phyloP scores from a whole-genome alignment of 345 rosid genomes.

The Salix purpurea region DNA sequence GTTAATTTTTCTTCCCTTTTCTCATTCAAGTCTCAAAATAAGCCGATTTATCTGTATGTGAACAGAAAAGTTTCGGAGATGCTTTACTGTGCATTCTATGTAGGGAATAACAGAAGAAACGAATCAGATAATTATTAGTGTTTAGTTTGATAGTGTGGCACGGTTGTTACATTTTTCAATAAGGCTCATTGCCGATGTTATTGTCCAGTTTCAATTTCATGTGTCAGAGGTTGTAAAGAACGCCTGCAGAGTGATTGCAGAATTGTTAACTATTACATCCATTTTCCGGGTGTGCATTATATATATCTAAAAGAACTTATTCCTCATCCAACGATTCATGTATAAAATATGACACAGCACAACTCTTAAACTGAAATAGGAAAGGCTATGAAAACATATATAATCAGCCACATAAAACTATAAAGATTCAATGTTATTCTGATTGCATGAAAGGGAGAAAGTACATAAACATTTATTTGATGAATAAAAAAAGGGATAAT shows the following conservation, averaged over 20 bases:
- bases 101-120: constrained; percentile 29
- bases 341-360: too few relatives aligned
- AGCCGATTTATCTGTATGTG: constrained; percentile 31
- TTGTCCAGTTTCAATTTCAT: neutral
- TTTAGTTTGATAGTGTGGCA: constrained; percentile 30
- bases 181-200: constrained; percentile 16
- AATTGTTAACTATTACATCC: neutral
- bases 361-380: too few relatives aligned
- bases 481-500: neutral
- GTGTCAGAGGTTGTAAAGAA: neutral
- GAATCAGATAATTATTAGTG: constrained; percentile 17
- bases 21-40: constrained; percentile 44
- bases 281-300: neutral
- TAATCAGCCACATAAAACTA: neutral
- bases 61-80: constrained; percentile 29
- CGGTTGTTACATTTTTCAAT: constrained; percentile 21
- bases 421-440: neutral
- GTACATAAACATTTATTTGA: neutral
- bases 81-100: constrained; percentile 21
- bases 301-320: too few relatives aligned
- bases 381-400: too few relatives aligned
- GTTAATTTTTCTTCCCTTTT: constrained; percentile 25
- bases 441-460: neutral
- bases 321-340: too few relatives aligned
- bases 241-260: neutral